A percentile compares a stretch with the other conserved stretches of the same genome.
Evolutionary conservation across 75 land plant species (phyloP).

Genomic region (Gnetum montanum): DNA sequence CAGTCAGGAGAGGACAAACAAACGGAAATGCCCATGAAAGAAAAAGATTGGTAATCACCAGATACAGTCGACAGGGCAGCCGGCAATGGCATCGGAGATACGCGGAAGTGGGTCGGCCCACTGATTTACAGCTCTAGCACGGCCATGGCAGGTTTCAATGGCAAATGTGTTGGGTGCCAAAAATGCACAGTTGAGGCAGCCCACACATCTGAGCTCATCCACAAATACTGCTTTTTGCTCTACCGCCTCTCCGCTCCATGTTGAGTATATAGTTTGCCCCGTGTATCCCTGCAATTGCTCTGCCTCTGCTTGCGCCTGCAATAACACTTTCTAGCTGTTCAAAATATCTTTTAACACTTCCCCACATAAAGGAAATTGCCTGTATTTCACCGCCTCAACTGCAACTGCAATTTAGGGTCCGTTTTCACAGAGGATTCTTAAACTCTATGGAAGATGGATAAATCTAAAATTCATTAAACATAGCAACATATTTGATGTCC

Average conservation of each 20-base stretch:
- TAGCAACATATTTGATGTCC: no score
- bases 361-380: no score
- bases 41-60: constrained; percentile 64
- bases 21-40: not conserved
- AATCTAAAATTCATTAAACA: no score
- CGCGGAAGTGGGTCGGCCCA: constrained; percentile 85
- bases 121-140: constrained; percentile 86
- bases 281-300: constrained; percentile 66
- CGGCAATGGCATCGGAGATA: constrained; percentile 61
- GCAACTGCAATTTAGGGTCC: no score
- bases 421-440: no score
- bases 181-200: constrained; percentile 92
- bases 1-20: not conserved
- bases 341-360: no score
- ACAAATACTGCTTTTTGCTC: constrained; percentile 89
- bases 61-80: constrained; percentile 97
- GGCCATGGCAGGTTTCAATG: constrained; percentile 75
- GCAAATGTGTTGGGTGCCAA: constrained; percentile 88
- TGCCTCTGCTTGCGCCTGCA: constrained; percentile 56
- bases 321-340: no score
- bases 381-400: no score
- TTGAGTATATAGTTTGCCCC: constrained; percentile 80
- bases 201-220: constrained; percentile 84
- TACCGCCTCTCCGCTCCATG: constrained; percentile 60
- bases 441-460: no score